These are phyloP conservation scores for Vitis labrusca DNA, from an alignment of 164 flowering plant species.

Conservation along the genomic window DNA sequence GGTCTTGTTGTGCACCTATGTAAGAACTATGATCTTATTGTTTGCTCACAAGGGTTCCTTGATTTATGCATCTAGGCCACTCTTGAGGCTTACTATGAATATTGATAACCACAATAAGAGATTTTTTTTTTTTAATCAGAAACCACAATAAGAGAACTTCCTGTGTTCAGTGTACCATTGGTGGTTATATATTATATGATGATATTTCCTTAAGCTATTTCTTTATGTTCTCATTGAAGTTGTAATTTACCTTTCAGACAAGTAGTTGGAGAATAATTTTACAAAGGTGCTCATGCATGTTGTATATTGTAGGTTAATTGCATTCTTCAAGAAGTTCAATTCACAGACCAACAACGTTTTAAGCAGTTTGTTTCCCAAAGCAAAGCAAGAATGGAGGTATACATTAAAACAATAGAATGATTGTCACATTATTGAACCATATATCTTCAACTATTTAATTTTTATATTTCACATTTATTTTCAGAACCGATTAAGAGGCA, in stretches of 20 bases:
- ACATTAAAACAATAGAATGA: not conserved
- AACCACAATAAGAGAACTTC: not conserved
- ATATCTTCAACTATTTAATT: not conserved
- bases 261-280: not conserved
- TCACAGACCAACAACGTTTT: conserved; percentile 91
- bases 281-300: conserved; percentile 12
- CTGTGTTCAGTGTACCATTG: not conserved
- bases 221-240: not conserved
- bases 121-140: no score
- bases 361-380: conserved; percentile 99
- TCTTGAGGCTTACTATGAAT: no score
- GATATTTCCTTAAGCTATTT: not conserved
- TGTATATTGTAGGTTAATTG: conserved; percentile 59
- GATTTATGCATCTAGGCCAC: no score
- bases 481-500: conserved; percentile 91
- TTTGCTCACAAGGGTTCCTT: no score
- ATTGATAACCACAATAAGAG: no score
- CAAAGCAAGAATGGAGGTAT: conserved; percentile 99
- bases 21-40: no score
- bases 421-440: not conserved
- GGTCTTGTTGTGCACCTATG: no score
- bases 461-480: conserved; percentile 10
- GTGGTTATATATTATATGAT: not conserved
- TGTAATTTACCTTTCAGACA: not conserved
- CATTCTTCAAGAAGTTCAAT: conserved; percentile 92